phyloP scores from a whole-genome alignment of 106 monocot species.

The Apostasia shenzhenica region DNA sequence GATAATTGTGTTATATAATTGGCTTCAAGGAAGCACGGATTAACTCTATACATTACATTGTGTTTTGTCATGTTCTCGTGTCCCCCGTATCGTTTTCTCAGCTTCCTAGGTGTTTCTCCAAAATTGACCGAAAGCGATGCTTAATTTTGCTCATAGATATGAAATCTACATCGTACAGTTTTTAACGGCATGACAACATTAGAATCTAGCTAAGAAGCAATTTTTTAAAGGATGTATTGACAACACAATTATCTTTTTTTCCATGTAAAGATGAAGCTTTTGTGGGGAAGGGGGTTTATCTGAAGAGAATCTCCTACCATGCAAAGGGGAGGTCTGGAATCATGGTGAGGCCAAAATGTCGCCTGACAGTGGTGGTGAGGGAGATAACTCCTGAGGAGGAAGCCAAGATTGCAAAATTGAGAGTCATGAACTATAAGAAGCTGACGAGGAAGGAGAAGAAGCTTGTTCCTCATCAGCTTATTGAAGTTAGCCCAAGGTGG shows the following conservation, averaged over 20 bases:
- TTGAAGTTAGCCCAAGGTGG: conserved; percentile 83
- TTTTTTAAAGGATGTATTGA: no score
- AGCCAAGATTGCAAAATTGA: conserved; percentile 83
- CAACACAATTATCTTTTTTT: background rate
- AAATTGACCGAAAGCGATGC: no score
- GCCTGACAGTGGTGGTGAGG: conserved; percentile 84
- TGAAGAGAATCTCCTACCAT: conserved; percentile 91
- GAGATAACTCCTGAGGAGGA: conserved; percentile 89
- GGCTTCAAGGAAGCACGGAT: no score
- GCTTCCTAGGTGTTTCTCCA: no score
- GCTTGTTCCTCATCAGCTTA: conserved; percentile 88
- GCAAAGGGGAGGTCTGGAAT: conserved; percentile 82
- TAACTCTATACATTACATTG: no score
- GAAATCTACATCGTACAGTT: no score
- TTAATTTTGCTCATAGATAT: no score
- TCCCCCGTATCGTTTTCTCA: no score
- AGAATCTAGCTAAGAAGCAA: no score
- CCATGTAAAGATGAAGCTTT: conserved; percentile 63
- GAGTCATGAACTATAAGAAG: conserved; percentile 90
- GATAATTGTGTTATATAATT: no score
- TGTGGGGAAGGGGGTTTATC: conserved; percentile 79
- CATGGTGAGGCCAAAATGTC: conserved; percentile 81
- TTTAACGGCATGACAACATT: no score
- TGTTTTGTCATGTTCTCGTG: no score
- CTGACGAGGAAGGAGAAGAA: conserved; percentile 73